Evolutionary conservation across 208 protist species (phyloP), one percentile per base, ranked within the genome.

Genomic region (Crithidia sp.): DNA sequence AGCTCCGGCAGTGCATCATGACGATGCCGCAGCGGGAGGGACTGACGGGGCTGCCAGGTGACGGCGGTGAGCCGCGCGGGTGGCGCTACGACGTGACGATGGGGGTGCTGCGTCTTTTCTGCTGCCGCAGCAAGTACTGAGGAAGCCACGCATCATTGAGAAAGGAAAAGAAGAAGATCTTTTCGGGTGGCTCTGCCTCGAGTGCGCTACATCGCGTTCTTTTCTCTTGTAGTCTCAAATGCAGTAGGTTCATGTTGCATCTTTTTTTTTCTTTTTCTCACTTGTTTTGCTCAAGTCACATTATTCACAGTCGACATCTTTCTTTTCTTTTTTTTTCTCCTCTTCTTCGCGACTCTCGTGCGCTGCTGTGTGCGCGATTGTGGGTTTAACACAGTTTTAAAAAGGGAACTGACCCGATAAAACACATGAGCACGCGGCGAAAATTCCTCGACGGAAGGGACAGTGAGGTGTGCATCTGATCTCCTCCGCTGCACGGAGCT

Each of bases 91-190:
- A 89, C 44, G 71, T 88, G 8, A 85, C 88, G n/a, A 77, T 91
- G 78, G 78, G 75, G 12, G 71, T 92, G 9, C 78, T 96, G 58
- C 82, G 85, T 9, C 52, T 96, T 12, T 83, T 96, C 37, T 94
- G 89, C 71, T 85, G 85, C 16, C 63, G 78, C 36, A 68, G 71
- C 47, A 74, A 74, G 45, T 74, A 78, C 16, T 71, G 43, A 78
- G 14, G n/a, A 28, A 16, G 28, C 41, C 6, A 28, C 28, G 28
- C 28, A 28, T 28, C 28, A 28, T 28, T 28, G 28, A 28, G 28
- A 28, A 28, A 28, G 28, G 28, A 28, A 1, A 28, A 0, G 28
- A 28, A 28, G 28, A 28, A 28, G 28, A 28, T 28, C 28, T 28
- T 28, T 1, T 28, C 28, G 28, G 28, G 28, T 28, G 28, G 28